Percentiles rank a stretch among this genome's conserved stretches.
phyloP scores from a whole-genome alignment of 306 rosid genomes.

The Cucurbita pepo region DNA sequence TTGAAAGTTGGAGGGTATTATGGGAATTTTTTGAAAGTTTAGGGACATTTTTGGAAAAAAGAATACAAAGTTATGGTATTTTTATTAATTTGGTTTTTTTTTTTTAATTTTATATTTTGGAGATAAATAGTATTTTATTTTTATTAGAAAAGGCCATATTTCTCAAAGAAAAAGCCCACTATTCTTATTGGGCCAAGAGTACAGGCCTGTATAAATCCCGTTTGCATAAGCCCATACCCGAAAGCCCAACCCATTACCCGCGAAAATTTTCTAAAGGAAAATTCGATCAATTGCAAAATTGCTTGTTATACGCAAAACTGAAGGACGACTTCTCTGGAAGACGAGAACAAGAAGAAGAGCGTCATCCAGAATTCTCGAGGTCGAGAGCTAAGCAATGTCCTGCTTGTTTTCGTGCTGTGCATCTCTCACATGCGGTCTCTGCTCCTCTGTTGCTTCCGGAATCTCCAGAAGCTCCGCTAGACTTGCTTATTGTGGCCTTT shows the following conservation, averaged over 20 bases:
- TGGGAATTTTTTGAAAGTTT: no score
- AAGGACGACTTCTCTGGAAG: background rate
- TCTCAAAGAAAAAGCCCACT: background rate
- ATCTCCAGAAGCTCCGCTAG: constrained; percentile 70
- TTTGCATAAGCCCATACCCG: background rate
- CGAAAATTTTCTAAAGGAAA: background rate
- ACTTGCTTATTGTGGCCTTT: constrained; percentile 76
- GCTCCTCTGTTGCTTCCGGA: constrained; percentile 72
- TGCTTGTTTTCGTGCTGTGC: constrained; percentile 49
- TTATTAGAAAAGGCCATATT: background rate
- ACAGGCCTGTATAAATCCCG: no score
- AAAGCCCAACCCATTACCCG: background rate
- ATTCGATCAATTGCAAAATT: background rate
- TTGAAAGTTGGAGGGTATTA: no score
- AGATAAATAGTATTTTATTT: no score
- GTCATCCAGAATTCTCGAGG: background rate
- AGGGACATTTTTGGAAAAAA: no score
- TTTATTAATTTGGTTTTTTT: no score
- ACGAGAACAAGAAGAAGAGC: background rate
- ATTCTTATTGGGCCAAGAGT: background rate
- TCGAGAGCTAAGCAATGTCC: constrained; percentile 36
- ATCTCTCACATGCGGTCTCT: constrained; percentile 60
- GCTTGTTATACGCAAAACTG: background rate
- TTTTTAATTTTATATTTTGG: no score
- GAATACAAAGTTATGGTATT: no score